Evolutionary conservation across 495 filamentous ascomycete genomes (phyloP).

Genomic region (Penicillium riverlandense): DNA sequence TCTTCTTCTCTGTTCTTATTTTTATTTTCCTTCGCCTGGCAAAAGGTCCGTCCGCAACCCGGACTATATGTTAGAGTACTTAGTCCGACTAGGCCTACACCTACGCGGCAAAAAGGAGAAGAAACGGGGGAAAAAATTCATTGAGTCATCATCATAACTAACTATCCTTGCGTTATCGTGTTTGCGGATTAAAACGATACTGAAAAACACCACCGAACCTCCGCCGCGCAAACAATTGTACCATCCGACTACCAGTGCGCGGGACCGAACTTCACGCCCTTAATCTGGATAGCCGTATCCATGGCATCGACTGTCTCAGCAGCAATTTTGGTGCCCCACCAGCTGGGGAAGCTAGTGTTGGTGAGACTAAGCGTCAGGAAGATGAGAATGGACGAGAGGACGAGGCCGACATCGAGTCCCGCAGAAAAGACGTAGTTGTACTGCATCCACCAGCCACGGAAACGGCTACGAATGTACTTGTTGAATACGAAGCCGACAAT

Average conservation of each 20-base stretch:
- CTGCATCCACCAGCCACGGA: conserved; percentile 66
- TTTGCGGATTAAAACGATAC: too few species aligned
- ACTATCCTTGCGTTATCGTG: too few species aligned
- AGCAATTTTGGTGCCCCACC: conserved; percentile 58
- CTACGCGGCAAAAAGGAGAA: too few species aligned
- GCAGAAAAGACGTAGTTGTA: conserved; percentile 75
- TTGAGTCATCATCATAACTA: too few species aligned
- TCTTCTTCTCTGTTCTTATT: too few species aligned
- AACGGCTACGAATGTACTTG: conserved; percentile 53
- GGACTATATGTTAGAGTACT: too few species aligned
- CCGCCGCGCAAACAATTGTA: too few species aligned
- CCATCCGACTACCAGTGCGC: conserved; percentile 24
- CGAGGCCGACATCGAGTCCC: conserved; percentile 61
- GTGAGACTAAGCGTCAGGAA: conserved; percentile 60
- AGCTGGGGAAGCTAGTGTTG: conserved; percentile 43
- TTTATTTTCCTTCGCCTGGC: too few species aligned
- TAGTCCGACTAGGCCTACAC: too few species aligned
- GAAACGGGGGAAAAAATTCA: too few species aligned
- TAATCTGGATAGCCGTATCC: conserved; percentile 28
- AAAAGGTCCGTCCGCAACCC: too few species aligned
- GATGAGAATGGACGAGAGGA: conserved; percentile 59
- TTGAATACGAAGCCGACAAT: conserved; percentile 61
- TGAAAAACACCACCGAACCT: too few species aligned
- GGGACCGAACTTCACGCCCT: conserved; percentile 57
- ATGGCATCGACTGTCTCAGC: conserved; percentile 36